These are phyloP conservation scores for Lindgomyces ingoldianus DNA, from an alignment of 495 filamentous ascomycete species.

Conservation along the genomic window DNA sequence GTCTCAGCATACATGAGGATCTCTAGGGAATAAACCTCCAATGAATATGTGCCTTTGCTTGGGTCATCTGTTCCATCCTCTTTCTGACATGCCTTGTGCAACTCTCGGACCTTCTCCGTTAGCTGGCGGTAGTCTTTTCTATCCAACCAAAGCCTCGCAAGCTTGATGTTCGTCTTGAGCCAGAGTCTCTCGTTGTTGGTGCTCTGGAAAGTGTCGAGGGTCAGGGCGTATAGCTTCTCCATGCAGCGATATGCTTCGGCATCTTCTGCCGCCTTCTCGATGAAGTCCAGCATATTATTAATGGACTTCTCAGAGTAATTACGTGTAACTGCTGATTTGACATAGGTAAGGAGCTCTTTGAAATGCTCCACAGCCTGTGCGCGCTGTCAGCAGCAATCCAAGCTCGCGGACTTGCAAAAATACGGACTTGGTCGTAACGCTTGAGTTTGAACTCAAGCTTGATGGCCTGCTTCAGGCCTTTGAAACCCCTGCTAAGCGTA, in stretches of 20 bases:
- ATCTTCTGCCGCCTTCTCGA: slow-evolving; percentile 88
- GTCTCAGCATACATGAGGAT: slow-evolving; percentile 99
- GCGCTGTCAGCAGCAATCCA: slow-evolving; percentile 26
- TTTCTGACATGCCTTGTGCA: slow-evolving; percentile 86
- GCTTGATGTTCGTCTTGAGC: slow-evolving; percentile 98
- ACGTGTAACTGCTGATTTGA: slow-evolving; percentile 92
- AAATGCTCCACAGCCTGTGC: slow-evolving; percentile 93
- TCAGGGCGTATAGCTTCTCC: slow-evolving; percentile 93
- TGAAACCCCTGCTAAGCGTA: slow-evolving; percentile 71
- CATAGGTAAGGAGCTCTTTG: slow-evolving; percentile 91
- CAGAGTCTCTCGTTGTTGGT: slow-evolving; percentile 97
- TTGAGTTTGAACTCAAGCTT: slow-evolving; percentile 91
- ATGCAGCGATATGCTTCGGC: slow-evolving; percentile 79
- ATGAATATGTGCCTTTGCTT: slow-evolving; percentile 91
- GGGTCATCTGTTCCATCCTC: slow-evolving; percentile 90
- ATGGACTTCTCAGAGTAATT: slow-evolving; percentile 99
- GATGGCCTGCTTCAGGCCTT: slow-evolving; percentile 95
- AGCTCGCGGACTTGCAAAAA: background rate
- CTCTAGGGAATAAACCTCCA: slow-evolving; percentile 95
- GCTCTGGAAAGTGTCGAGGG: slow-evolving; percentile 89
- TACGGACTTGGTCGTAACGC: slow-evolving; percentile 75
- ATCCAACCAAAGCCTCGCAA: slow-evolving; percentile 86
- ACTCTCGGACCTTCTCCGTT: slow-evolving; percentile 78
- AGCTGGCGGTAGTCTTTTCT: slow-evolving; percentile 83
- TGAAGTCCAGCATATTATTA: slow-evolving; percentile 98